phyloP scores from a whole-genome alignment of 73 alveolate genomes.

The Paramecium bursaria region DNA sequence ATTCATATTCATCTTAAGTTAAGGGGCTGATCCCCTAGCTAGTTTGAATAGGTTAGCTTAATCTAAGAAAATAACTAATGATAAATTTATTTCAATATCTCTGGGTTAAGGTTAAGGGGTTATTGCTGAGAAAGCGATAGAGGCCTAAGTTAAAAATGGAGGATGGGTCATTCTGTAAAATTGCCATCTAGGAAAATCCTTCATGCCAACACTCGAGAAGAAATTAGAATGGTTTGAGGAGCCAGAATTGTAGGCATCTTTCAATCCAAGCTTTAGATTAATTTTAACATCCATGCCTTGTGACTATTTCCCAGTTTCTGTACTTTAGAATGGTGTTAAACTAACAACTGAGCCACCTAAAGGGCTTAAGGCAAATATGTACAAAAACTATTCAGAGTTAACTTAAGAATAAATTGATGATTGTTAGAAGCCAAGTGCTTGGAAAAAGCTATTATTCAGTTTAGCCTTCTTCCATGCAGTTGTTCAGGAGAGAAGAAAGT shows the following conservation, averaged over 20 bases:
- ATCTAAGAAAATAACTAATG: slow-evolving; percentile 59
- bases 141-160: slow-evolving; percentile 94
- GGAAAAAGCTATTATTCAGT: slow-evolving; percentile 87
- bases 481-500: slow-evolving; percentile 95
- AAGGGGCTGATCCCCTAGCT: slow-evolving; percentile 68
- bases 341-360: slow-evolving; percentile 97
- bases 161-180: slow-evolving; percentile 99
- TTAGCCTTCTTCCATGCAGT: slow-evolving; percentile 99
- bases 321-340: slow-evolving; percentile 94
- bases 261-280: slow-evolving; percentile 91
- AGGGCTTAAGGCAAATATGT: slow-evolving; percentile 85
- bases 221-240: slow-evolving; percentile 80
- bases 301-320: slow-evolving; percentile 95
- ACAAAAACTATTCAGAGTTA: slow-evolving; percentile 83
- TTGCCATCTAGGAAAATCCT: slow-evolving; percentile 98
- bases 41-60: slow-evolving; percentile 49
- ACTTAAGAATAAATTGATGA: slow-evolving; percentile 87
- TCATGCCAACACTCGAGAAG: slow-evolving; percentile 98
- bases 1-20: slow-evolving; percentile 72
- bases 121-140: slow-evolving; percentile 95
- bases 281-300: slow-evolving; percentile 98
- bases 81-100: slow-evolving; percentile 91
- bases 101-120: slow-evolving; percentile 99
- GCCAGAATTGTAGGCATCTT: slow-evolving; percentile 18
- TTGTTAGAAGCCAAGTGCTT: slow-evolving; percentile 84